Conservation (phyloP, 2,329 filamentous ascomycete species). For the Fusarium veterinarium region DNA sequence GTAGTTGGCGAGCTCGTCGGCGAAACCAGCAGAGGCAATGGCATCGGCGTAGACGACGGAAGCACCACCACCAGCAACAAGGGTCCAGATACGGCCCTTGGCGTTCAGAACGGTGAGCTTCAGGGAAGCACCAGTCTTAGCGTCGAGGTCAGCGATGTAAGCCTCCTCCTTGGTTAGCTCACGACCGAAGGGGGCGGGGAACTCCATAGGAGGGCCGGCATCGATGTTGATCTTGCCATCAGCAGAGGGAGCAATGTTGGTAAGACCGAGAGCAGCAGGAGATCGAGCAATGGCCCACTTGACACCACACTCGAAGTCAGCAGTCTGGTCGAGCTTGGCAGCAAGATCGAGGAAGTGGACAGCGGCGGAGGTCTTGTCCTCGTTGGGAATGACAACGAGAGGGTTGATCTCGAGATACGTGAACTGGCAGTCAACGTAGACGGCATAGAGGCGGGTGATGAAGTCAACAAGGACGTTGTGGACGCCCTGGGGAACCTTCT, state of each 20-base stretch:
- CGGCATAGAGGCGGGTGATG: slow-evolving; percentile 96
- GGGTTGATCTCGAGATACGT: slow-evolving; percentile 99
- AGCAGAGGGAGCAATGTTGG: slow-evolving; percentile 70
- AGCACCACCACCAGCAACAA: slow-evolving; percentile 98
- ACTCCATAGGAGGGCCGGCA: slow-evolving; percentile 97
- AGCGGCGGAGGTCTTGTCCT: slow-evolving; percentile 87
- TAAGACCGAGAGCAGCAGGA: slow-evolving; percentile 86
- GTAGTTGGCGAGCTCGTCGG: slow-evolving; percentile 98
- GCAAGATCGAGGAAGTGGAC: slow-evolving; percentile 99
- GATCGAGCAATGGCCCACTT: slow-evolving; percentile 99
- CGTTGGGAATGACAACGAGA: slow-evolving; percentile 96
- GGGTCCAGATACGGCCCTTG: slow-evolving; percentile 93
- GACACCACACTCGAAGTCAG: slow-evolving; percentile 98
- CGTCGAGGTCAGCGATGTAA: slow-evolving; percentile 98
- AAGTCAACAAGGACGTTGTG: slow-evolving; percentile 99
- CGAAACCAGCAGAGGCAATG: slow-evolving; percentile 95
- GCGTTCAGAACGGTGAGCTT: slow-evolving; percentile 97
- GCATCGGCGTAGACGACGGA: slow-evolving; percentile 99
- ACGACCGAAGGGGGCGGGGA: slow-evolving; percentile 98
- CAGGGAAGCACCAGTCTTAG: slow-evolving; percentile 98
- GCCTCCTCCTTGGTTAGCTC: slow-evolving; percentile 99
- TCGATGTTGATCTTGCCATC: slow-evolving; percentile 89
- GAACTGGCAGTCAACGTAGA: slow-evolving; percentile 99
- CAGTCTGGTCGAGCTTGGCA: slow-evolving; percentile 98
- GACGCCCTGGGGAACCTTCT: slow-evolving; percentile 92